Evolutionary conservation across 257 asterid species (phyloP), one percentile per base, ranked within the genome.

Genomic region (Eucommia ulmoides): DNA sequence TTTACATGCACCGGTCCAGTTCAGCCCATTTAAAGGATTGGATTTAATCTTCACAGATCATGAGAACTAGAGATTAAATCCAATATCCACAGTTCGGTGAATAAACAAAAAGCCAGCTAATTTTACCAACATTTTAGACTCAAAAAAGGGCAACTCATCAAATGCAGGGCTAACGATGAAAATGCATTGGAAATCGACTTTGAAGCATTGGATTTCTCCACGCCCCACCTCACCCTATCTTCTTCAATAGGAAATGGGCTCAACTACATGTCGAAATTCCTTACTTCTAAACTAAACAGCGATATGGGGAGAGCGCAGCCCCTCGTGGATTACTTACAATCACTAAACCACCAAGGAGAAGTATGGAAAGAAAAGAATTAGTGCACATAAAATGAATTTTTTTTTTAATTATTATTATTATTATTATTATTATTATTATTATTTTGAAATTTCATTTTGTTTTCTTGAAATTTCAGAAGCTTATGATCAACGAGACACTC

Each of bases 221-320:
- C 54, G 49, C 95, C 97, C 64, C 85, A 62, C 45, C 60, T 82
- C 51, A 65, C 88, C 6, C 53, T 84, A 22, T 63, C 97, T 45
- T 82, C 89, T 52, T 84, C 96, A 2, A 70, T 88, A 56, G 97
- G 97, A 38, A 82, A 88, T 59, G 97, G 97, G 22, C 61, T 59
- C 41, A 51, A 56, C 56, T 82, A 80, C 70, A 66, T 77, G 52
- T 75, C 88, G 42, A 84, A 84, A 75, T 82, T 82, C 57, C 76
- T 88, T 23, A 69, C 89, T 11, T 69, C 88, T 33, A 84, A 77
- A 75, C 59, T 84, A 50, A 74, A 61, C 48, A 66, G 49, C 54
- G 60, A 49, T 55, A 49, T 68, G 1, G 60, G 54, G 58, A 80
- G 62, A 23, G 70, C 84, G 19, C 93, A 84, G 54, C 60, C 77